Conservation (phyloP, 805 yeast species). For the Kuraishia borneana region DNA sequence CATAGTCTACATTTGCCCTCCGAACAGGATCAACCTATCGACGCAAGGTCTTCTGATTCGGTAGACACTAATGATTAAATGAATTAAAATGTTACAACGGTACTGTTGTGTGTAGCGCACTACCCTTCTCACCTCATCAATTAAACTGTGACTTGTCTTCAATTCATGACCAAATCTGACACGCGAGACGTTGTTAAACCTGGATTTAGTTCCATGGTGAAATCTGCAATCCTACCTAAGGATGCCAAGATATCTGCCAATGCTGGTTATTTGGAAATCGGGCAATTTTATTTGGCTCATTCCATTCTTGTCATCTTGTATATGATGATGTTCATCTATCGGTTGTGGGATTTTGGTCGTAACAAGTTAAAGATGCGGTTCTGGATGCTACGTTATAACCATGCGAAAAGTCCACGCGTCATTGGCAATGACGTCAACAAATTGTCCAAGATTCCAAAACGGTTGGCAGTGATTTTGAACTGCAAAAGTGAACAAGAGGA, state of each 20-base stretch:
- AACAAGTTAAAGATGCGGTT: slow-evolving; percentile 45
- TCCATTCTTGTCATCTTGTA: slow-evolving; percentile 39
- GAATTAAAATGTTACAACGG: too few relatives aligned
- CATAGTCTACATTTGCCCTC: slow-evolving; percentile 11
- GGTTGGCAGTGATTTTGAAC: slow-evolving; percentile 66
- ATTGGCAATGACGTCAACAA: slow-evolving; percentile 74
- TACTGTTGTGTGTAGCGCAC: too few relatives aligned
- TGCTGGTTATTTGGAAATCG: slow-evolving; percentile 1
- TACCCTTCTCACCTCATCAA: too few relatives aligned
- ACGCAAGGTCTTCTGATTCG: too few relatives aligned
- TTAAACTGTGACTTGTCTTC: too few relatives aligned
- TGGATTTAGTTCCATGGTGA: not conserved
- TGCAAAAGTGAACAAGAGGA: slow-evolving; percentile 70
- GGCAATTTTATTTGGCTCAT: slow-evolving; percentile 28
- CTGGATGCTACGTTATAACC: slow-evolving; percentile 53
- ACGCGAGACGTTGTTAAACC: too few relatives aligned
- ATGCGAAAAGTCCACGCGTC: slow-evolving; percentile 69
- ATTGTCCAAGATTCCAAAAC: slow-evolving; percentile 65
- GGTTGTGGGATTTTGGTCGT: slow-evolving; percentile 39
- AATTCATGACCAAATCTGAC: too few relatives aligned
- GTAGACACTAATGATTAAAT: too few relatives aligned
- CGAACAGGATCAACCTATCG: too few relatives aligned
- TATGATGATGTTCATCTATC: slow-evolving; percentile 41
- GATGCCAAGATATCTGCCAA: not conserved
- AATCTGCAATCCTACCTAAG: not conserved